A percentile compares a stretch with the other conserved stretches of the same genome.
Conservation (phyloP, 768 basidiomycete genomes). For the Leccinum obscurum region DNA sequence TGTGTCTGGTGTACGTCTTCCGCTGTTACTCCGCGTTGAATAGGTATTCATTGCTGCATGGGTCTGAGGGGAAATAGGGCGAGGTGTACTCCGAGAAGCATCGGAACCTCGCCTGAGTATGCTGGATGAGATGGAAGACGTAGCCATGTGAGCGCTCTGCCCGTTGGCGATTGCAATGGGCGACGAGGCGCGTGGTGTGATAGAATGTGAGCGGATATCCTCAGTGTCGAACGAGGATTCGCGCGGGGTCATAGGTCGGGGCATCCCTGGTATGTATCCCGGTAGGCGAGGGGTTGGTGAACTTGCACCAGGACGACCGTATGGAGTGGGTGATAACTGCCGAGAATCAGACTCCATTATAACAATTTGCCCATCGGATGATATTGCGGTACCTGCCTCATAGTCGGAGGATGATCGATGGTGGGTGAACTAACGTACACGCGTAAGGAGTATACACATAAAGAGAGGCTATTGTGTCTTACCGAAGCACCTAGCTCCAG, state of each 20-base stretch:
- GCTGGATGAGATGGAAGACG: conserved; percentile 38
- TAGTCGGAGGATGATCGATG: conserved; percentile 43
- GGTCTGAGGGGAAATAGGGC: conserved; percentile 47
- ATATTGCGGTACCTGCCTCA: conserved; percentile 72
- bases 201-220: conserved; percentile 67
- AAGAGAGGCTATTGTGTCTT: conserved; percentile 14
- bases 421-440: conserved; percentile 20
- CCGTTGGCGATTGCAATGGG: conserved; percentile 45
- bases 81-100: conserved; percentile 50
- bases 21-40: conserved; percentile 62
- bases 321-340: conserved; percentile 62
- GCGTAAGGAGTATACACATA: conserved; percentile 22
- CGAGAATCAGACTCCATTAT: conserved; percentile 48
- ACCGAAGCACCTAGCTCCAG: conserved; percentile 25
- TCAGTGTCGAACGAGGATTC: conserved; percentile 65
- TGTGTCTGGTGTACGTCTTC: conserved; percentile 64
- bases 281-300: conserved; percentile 60
- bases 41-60: conserved; percentile 42
- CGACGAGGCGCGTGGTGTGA: conserved; percentile 77
- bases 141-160: conserved; percentile 35
- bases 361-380: conserved; percentile 53
- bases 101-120: conserved; percentile 56
- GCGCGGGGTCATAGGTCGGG: conserved; percentile 87
- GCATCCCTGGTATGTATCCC: conserved; percentile 90
- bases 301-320: conserved; percentile 47